Evolutionary conservation across 495 filamentous ascomycete genomes (phyloP).

Genomic region (Acidiella bohemica): DNA sequence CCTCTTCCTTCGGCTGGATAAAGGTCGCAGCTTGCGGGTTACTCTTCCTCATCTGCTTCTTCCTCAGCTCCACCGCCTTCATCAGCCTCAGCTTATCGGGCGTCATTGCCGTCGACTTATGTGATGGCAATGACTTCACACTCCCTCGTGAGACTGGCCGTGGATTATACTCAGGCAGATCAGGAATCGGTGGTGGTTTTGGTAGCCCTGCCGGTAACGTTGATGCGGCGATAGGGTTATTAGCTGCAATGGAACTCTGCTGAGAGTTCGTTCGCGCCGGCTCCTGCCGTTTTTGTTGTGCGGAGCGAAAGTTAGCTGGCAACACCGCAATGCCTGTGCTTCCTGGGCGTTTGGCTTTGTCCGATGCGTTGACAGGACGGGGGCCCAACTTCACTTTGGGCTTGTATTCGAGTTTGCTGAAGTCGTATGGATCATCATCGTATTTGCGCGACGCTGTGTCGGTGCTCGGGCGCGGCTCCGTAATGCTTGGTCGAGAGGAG

Average conservation of each 20-base stretch:
- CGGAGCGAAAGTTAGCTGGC: constrained; percentile 12
- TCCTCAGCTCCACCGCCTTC: constrained; percentile 84
- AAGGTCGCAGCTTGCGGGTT: constrained; percentile 8
- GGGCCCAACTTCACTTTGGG: constrained; percentile 75
- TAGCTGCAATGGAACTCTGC: too few relatives aligned
- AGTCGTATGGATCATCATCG: constrained; percentile 25
- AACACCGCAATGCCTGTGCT: constrained; percentile 8
- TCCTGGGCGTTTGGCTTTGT: constrained; percentile 12
- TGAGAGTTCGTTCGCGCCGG: too few relatives aligned
- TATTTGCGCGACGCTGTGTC: constrained; percentile 53
- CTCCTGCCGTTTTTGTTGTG: constrained; percentile 17
- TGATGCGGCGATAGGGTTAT: too few relatives aligned
- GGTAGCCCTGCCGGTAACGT: too few relatives aligned
- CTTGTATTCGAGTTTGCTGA: constrained; percentile 35
- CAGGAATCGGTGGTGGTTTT: constrained; percentile 28
- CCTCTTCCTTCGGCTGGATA: constrained; percentile 13
- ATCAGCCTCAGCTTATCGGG: constrained; percentile 83
- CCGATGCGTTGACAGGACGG: constrained; percentile 37
- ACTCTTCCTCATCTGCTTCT: constrained; percentile 42
- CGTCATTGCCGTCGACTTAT: constrained; percentile 53
- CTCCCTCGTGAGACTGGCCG: constrained; percentile 37
- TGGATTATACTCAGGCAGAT: constrained; percentile 33
- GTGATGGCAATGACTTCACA: constrained; percentile 32
- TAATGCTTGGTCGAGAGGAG: too few relatives aligned
- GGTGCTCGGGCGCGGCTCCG: too few relatives aligned